Conservation (phyloP, 257 asterid genomes). For the Petunia axillaris region DNA sequence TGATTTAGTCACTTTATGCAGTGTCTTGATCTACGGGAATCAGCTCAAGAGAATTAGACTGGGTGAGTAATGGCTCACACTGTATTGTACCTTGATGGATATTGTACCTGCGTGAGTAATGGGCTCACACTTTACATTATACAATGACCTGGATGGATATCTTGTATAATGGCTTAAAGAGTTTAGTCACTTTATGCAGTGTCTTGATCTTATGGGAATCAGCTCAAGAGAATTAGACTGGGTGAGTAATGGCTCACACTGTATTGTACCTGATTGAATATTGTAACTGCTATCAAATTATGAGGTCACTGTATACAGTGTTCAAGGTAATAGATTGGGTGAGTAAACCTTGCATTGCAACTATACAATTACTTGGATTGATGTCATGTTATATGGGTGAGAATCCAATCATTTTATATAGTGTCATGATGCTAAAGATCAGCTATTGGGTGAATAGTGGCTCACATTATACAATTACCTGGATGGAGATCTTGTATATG, state of each 20-base stretch:
- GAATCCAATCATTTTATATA: neutral
- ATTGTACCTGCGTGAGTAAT: neutral
- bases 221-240: neutral
- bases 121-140: neutral
- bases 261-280: neutral
- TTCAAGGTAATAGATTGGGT: neutral
- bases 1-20: neutral
- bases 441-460: neutral
- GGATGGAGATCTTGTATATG: neutral
- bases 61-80: neutral
- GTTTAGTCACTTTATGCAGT: neutral
- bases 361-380: slow-evolving; percentile 19
- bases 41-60: neutral
- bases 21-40: neutral
- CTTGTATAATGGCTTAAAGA: neutral
- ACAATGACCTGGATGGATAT: neutral
- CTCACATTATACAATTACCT: neutral
- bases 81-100: slow-evolving; percentile 6
- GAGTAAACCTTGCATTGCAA: neutral
- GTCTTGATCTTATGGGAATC: neutral
- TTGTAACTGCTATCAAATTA: neutral
- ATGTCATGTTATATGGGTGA: neutral
- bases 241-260: slow-evolving; percentile 1
- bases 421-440: slow-evolving; percentile 2
- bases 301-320: neutral